These are phyloP conservation scores for Magnolia changhungtana DNA, from an alignment of 164 flowering plant genomes.

Conservation along the genomic window DNA sequence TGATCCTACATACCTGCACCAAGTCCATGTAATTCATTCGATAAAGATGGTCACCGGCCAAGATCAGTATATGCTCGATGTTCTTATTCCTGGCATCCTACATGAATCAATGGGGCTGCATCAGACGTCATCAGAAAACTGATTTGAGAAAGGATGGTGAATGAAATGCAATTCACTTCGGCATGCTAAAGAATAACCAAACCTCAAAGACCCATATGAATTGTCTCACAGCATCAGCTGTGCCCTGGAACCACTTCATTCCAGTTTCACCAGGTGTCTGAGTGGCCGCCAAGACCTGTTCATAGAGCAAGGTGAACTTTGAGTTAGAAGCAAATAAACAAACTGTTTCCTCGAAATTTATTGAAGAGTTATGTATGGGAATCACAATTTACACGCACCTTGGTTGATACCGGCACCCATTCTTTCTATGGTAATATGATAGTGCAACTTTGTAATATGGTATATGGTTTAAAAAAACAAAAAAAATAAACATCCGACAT, in stretches of 20 bases:
- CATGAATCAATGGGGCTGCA: not conserved
- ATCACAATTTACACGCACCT: not conserved
- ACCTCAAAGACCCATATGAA: constrained; percentile 24
- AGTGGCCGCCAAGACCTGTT: constrained; percentile 28
- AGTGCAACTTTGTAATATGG: not conserved
- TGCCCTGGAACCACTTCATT: constrained; percentile 79
- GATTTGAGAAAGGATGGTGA: not conserved
- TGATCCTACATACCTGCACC: constrained; percentile 57
- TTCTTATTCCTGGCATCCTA: constrained; percentile 89
- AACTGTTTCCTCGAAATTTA: not conserved
- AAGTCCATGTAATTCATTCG: constrained; percentile 94
- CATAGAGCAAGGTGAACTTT: constrained; percentile 14
- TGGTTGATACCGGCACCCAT: not conserved
- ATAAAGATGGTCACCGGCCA: constrained; percentile 98
- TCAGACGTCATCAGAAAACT: not conserved
- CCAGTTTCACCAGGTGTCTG: constrained; percentile 24
- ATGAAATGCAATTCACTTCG: not conserved
- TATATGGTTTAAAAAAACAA: not conserved
- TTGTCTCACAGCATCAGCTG: constrained; percentile 98
- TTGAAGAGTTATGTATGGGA: not conserved
- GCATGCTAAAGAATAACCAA: not conserved
- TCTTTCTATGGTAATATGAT: not conserved
- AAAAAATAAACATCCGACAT: too few species aligned
- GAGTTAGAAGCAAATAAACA: not conserved
- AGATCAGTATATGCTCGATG: constrained; percentile 73